These are phyloP conservation scores for Haplosporangium gracile DNA, from an alignment of 192 early-diverging fungal genomes.

Conservation along the genomic window DNA sequence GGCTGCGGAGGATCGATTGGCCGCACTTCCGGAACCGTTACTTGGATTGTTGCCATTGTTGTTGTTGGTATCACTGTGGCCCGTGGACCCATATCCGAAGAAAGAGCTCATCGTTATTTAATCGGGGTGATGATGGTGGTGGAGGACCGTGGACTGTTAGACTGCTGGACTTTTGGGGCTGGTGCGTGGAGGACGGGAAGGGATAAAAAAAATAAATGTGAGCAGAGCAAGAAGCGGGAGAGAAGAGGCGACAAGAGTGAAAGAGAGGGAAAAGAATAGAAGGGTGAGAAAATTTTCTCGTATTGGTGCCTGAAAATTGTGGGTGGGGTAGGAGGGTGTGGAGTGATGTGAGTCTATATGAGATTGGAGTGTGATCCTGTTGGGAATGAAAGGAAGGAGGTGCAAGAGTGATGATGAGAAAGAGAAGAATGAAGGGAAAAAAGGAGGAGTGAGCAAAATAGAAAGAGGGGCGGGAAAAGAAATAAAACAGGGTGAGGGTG, in stretches of 20 bases:
- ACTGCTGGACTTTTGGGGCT: neutral
- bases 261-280: neutral
- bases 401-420: neutral
- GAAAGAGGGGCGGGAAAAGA: neutral
- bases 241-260: neutral
- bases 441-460: neutral
- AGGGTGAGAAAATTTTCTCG: neutral
- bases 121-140: too few species aligned
- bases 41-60: slow-evolving; percentile 3
- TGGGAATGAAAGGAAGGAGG: neutral
- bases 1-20: neutral
- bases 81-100: slow-evolving; percentile 38
- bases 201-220: too few species aligned
- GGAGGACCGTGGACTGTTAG: neutral
- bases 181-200: neutral
- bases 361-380: too few species aligned
- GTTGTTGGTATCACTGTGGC: slow-evolving; percentile 8
- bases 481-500: neutral
- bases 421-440: neutral
- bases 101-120: slow-evolving; percentile 30
- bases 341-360: neutral
- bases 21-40: neutral
- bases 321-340: neutral
- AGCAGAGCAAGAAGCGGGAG: neutral
- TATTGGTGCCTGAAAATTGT: neutral